Evolutionary conservation across 257 asterid genomes (phyloP), one percentile per base, ranked within the genome.

Genomic region (Plantago elongata): DNA sequence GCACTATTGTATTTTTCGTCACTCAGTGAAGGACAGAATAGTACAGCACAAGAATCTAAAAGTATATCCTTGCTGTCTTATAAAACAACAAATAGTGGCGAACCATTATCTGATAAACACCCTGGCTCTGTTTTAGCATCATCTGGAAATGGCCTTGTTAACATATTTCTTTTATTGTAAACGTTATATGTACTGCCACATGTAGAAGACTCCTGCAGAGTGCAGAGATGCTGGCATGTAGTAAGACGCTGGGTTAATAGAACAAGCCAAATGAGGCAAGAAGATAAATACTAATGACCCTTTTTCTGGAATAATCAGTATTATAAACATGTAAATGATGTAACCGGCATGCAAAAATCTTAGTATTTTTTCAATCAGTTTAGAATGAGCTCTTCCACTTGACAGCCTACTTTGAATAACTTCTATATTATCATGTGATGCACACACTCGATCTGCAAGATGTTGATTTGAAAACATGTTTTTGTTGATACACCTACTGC

Each of bases 41-140:
- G 76, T 62, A 62, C 63, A 16, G 48, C 11, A 18, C n/a, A 64
- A 50, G 69, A 73, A 61, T 5, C 10, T 17, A 38, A 45, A 60
- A 45, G 44, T 43, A 60, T 37, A 13, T 15, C 9, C 42, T 38
- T 44, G 15, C 10, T 27, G 7, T 42, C 9, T 11, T 60, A 43
- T 18, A 44, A 13, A 11, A 44, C 13, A n/a, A 42, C 7, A 34
- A 38, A 37, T 15, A 49, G 57, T 66, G 71, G 18, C 30, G 13
- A 27, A 45, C 58, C 59, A 60, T 44, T 48, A 7, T 42, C 34
- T n/a, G 12, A 34, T 22, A 2, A 22, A 18, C 13, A 17, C 22
- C 37, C 57, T 18, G 40, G 22, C 38, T 29, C 17, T 22, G 13
- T 2, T 57, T 34, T 10, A 48, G 43, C 13, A 18, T 10, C 63